Base-by-base conservation (phyloP, 23 red algal genomes). In the Gracilaria domingensis region DNA sequence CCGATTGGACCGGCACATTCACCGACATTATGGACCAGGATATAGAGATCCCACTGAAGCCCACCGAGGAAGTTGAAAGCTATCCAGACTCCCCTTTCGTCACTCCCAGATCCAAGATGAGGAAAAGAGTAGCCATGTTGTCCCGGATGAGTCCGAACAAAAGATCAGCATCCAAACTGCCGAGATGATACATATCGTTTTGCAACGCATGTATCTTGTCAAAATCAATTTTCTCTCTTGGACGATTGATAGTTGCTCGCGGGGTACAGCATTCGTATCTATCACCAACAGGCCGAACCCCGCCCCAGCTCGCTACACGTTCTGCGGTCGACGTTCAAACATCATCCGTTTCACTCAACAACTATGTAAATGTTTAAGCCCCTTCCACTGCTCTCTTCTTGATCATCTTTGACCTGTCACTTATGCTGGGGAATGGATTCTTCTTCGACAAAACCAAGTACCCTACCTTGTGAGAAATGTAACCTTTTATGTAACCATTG, bases 401-500 rank as follows among this genome's bases (percentile, higher is more conserved):
- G 39, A 77, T 77, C 40, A 45, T 77, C 72, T 77, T 77, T 16
- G 72, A 77, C 72, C 72, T 45, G 40, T 77, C 72, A 28, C 72
- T 77, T n/a, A 82, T 30, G 38, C 38, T 40, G 38, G 97, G 97
- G 67, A 98, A 98, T 21, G 97, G 90, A 14, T 89, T 67, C 78
- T 94, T 86, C 37, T 91, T 95, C 20, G 90, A 94, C 60, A 95
- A 72, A 57, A 98, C 97, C 29, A 98, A 30, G 37, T 93, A 93
- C 24, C 76, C 51, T 14, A 88, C 91, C 87, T 98, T 90, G 83
- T 98, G 97, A 28, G 97, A 93, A 78, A 98, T 89, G 59, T 98
- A 98, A 0, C 97, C 97, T 56, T 95, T 95, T 70, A 98, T 84
- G 44, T 83, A 92, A 1, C 91, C 91, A 30, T 73, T 75, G 74